Evolutionary conservation across 2,329 filamentous ascomycete genomes (phyloP).

Genomic region (Ophiostoma piceae): DNA sequence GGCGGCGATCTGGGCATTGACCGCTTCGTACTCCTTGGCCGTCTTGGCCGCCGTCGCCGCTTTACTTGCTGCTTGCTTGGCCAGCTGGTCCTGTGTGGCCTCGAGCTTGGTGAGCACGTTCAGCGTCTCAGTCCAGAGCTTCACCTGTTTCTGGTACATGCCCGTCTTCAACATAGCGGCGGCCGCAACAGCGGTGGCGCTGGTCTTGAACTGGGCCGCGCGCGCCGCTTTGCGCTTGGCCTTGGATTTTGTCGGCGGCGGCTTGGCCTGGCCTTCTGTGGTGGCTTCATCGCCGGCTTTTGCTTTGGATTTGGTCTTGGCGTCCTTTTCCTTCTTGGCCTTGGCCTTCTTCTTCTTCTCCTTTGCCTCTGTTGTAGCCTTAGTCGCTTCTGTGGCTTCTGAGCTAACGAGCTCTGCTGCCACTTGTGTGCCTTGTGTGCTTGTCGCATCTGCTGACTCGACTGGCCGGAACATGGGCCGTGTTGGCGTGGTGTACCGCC

Average conservation of each 20-base stretch:
- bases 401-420: neutral
- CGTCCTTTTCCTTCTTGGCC: neutral
- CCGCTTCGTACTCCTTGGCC: conserved; percentile 6
- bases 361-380: neutral
- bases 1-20: neutral
- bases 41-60: conserved; percentile 17
- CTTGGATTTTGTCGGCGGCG: neutral
- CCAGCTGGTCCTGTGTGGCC: conserved; percentile 23
- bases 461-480: neutral
- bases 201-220: conserved; percentile 12
- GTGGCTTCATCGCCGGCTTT: neutral
- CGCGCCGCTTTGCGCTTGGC: conserved; percentile 12
- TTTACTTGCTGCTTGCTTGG: conserved; percentile 16
- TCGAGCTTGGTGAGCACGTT: conserved; percentile 30
- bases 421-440: neutral
- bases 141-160: conserved; percentile 22
- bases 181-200: neutral
- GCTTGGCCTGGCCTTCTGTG: neutral
- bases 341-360: neutral
- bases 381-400: neutral
- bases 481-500: conserved; percentile 10
- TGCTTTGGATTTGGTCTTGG: neutral
- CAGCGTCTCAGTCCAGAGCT: conserved; percentile 32
- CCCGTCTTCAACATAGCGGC: conserved; percentile 11
- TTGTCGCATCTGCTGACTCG: neutral